Evolutionary conservation across 805 yeast genomes (phyloP).

Genomic region (Peterozyma xylosa): DNA sequence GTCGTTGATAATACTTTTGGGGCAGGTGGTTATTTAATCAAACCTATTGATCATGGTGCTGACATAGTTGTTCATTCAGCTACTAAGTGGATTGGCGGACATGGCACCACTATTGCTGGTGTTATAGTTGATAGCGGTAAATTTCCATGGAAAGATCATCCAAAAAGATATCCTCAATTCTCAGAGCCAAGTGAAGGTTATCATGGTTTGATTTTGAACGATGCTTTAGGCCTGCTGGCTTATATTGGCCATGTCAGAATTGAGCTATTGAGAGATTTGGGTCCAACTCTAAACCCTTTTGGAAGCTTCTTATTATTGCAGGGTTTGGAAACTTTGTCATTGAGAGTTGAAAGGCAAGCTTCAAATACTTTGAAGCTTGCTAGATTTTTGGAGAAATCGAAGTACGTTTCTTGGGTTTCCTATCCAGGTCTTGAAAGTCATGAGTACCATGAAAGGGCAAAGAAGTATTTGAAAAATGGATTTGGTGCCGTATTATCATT

Average conservation of each 20-base stretch:
- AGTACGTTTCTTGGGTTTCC: slow-evolving; percentile 79
- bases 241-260: slow-evolving; percentile 75
- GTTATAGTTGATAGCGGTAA: slow-evolving; percentile 85
- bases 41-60: slow-evolving; percentile 84
- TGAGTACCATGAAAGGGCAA: slow-evolving; percentile 72
- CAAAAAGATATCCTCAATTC: slow-evolving; percentile 86
- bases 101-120: slow-evolving; percentile 93
- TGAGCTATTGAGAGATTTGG: slow-evolving; percentile 85
- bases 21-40: slow-evolving; percentile 86
- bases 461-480: slow-evolving; percentile 73
- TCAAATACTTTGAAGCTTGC: slow-evolving; percentile 78
- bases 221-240: slow-evolving; percentile 74
- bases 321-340: slow-evolving; percentile 90
- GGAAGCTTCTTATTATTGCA: slow-evolving; percentile 80
- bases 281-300: slow-evolving; percentile 85
- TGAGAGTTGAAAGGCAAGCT: slow-evolving; percentile 91
- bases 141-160: slow-evolving; percentile 84
- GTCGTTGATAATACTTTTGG: slow-evolving; percentile 96
- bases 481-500: slow-evolving; percentile 87
- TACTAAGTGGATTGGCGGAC: slow-evolving; percentile 97
- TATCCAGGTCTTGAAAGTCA: slow-evolving; percentile 84
- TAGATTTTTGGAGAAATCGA: slow-evolving; percentile 57
- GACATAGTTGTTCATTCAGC: slow-evolving; percentile 92
- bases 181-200: slow-evolving; percentile 89
- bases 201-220: slow-evolving; percentile 80